Evolutionary conservation across 148 eudicot genomes (phyloP).

Genomic region (Dysphania ambrosioides): DNA sequence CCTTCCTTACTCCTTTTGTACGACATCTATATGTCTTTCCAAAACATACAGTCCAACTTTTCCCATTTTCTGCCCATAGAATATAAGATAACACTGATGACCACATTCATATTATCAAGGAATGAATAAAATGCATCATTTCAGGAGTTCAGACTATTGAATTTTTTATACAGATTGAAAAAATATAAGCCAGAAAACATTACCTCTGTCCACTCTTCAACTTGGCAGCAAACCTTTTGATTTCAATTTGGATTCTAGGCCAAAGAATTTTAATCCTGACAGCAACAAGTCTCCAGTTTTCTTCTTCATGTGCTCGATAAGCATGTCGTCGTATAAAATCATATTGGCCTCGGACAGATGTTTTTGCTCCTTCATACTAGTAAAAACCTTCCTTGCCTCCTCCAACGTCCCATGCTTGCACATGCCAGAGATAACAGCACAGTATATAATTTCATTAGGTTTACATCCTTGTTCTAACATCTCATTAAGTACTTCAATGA

Average conservation of each 20-base stretch:
- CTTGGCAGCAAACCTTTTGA: constrained; percentile 67
- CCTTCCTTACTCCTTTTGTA: not conserved
- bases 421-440: constrained; percentile 85
- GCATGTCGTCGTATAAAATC: constrained; percentile 73
- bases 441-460: constrained; percentile 52
- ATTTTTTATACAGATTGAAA: not conserved
- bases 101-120: not conserved
- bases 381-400: constrained; percentile 74
- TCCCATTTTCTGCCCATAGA: not conserved
- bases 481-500: constrained; percentile 64
- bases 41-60: not conserved
- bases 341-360: constrained; percentile 58
- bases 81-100: not conserved
- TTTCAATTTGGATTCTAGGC: constrained; percentile 70
- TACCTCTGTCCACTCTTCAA: constrained; percentile 28
- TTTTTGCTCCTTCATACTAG: constrained; percentile 47
- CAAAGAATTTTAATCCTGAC: constrained; percentile 77
- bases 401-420: constrained; percentile 83
- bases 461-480: constrained; percentile 58
- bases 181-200: not conserved
- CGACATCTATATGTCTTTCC: not conserved
- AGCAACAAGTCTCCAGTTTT: constrained; percentile 79
- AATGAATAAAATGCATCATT: not conserved
- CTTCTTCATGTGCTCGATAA: constrained; percentile 75
- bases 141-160: not conserved